A percentile compares a stretch with the other conserved stretches of the same genome.
These are phyloP conservation scores for Xylariaceae sp. DNA, from an alignment of 2,329 filamentous ascomycete genomes.

Conservation along the genomic window DNA sequence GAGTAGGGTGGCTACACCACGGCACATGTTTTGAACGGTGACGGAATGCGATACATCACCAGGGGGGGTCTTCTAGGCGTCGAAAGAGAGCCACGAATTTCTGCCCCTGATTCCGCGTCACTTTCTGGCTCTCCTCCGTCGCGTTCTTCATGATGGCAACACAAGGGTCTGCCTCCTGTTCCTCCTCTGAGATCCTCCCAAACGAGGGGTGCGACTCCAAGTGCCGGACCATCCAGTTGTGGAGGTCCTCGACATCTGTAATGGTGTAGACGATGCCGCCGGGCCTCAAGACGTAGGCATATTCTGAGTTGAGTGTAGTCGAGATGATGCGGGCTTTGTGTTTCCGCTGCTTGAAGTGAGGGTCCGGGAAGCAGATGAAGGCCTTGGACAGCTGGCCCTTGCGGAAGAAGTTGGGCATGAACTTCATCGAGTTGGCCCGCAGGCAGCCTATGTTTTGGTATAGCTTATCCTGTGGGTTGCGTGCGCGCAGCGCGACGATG, in stretches of 20 bases:
- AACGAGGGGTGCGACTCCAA: slow-evolving; percentile 77
- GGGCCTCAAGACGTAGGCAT: slow-evolving; percentile 80
- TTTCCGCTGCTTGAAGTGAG: slow-evolving; percentile 96
- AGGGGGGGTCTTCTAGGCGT: slow-evolving; percentile 74
- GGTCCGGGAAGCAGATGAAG: slow-evolving; percentile 97
- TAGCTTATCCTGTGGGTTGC: slow-evolving; percentile 50
- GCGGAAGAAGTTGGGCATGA: slow-evolving; percentile 94
- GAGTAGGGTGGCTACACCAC: too few species aligned
- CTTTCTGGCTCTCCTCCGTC: slow-evolving; percentile 98
- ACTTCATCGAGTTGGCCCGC: slow-evolving; percentile 97
- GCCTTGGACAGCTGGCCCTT: slow-evolving; percentile 81
- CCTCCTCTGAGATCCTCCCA: slow-evolving; percentile 67
- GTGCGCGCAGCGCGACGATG: slow-evolving; percentile 74
- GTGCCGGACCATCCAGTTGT: slow-evolving; percentile 89
- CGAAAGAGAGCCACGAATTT: slow-evolving; percentile 91
- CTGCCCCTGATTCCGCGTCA: slow-evolving; percentile 80
- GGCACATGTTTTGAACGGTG: too few species aligned
- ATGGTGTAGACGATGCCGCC: slow-evolving; percentile 93
- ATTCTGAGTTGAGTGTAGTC: slow-evolving; percentile 83
- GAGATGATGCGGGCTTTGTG: slow-evolving; percentile 96
- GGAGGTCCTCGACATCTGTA: slow-evolving; percentile 92
- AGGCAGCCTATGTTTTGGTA: slow-evolving; percentile 90
- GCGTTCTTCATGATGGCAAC: slow-evolving; percentile 73
- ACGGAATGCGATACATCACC: slow-evolving; percentile 43
- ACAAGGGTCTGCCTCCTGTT: slow-evolving; percentile 67